phyloP scores from a whole-genome alignment of 2,329 filamentous ascomycete species.

The Spiromastix sp. region DNA sequence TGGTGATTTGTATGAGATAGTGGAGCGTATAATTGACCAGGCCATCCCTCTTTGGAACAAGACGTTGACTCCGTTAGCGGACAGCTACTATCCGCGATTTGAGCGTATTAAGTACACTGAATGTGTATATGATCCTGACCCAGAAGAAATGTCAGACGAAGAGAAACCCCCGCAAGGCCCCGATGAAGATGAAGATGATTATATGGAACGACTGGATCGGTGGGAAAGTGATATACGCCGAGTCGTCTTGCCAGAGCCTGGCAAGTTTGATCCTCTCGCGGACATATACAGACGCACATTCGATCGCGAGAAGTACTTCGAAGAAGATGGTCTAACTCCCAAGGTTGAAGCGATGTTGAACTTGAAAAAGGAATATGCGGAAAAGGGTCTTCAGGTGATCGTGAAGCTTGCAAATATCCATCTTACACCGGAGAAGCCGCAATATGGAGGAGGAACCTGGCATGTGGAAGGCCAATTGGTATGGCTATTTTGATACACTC shows the following conservation, averaged over 20 bases:
- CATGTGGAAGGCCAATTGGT: constrained; percentile 40
- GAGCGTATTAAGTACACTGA: constrained; percentile 9
- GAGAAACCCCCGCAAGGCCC: constrained; percentile 6
- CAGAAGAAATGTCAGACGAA: constrained; percentile 12
- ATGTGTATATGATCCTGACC: constrained; percentile 11
- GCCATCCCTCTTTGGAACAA: constrained; percentile 26
- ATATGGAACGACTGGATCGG: constrained; percentile 1
- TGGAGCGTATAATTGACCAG: constrained; percentile 22
- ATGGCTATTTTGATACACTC: constrained; percentile 6
- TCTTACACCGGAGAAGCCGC: constrained; percentile 46
- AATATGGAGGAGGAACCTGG: constrained; percentile 36
- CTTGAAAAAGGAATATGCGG: constrained; percentile 19
- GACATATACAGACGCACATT: too few species aligned
- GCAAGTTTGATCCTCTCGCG: background rate
- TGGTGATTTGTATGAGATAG: constrained; percentile 20
- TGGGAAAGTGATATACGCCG: constrained; percentile 8
- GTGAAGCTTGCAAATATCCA: constrained; percentile 54
- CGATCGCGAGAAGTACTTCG: too few species aligned
- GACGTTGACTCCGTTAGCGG: constrained; percentile 14
- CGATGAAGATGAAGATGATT: constrained; percentile 9
- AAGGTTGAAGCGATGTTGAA: constrained; percentile 4
- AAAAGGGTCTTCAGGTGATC: constrained; percentile 47
- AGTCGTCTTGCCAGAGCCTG: constrained; percentile 6
- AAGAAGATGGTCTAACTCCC: too few species aligned
- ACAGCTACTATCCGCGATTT: background rate